Conservation (phyloP, 306 rosid genomes). For the Cicer arietinum region DNA sequence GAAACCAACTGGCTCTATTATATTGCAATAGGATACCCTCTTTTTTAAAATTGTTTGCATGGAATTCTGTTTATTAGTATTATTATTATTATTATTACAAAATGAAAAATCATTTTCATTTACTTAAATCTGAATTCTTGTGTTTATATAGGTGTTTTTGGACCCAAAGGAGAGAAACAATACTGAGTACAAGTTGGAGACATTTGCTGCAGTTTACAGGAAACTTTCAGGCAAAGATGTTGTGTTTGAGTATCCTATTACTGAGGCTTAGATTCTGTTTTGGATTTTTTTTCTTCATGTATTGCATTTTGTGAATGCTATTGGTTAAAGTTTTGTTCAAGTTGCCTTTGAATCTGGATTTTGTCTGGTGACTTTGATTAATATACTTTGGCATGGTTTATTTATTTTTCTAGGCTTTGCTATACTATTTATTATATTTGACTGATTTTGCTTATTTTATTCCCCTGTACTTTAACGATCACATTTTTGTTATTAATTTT, state of each 20-base stretch:
- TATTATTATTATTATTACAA: no score
- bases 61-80: neutral
- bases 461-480: no score
- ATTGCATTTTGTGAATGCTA: conserved; percentile 38
- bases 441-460: neutral
- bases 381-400: neutral
- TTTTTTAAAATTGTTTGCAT: neutral
- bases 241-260: conserved; percentile 75
- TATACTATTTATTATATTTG: neutral
- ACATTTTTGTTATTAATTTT: no score
- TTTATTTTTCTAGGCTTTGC: conserved; percentile 34
- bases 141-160: conserved; percentile 65
- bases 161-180: conserved; percentile 89
- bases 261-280: conserved; percentile 64
- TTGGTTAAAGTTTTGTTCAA: conserved; percentile 42
- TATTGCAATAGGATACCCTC: neutral
- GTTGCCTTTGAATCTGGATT: conserved; percentile 31
- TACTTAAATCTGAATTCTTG: neutral
- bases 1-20: no score
- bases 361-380: conserved; percentile 8
- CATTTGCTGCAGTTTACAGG: conserved; percentile 80
- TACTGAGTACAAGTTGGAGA: conserved; percentile 84
- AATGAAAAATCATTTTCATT: no score
- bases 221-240: conserved; percentile 91
- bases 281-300: conserved; percentile 25